These are phyloP conservation scores for Erigeron canadensis DNA, from an alignment of 129 eudicot species.

Conservation along the genomic window DNA sequence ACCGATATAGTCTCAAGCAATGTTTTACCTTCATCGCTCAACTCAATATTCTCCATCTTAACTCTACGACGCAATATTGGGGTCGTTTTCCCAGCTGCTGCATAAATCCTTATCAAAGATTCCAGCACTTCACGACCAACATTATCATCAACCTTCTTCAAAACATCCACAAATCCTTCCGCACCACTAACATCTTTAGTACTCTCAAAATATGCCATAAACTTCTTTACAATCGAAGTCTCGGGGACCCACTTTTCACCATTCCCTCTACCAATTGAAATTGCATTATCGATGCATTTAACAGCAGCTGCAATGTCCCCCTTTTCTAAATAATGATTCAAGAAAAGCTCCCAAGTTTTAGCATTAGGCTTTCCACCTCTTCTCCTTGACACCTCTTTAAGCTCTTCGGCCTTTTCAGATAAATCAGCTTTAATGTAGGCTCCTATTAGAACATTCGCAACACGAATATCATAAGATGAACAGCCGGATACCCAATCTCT, in stretches of 20 bases:
- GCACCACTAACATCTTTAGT: slow-evolving; percentile 72
- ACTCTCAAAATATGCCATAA: slow-evolving; percentile 68
- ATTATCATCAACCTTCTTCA: slow-evolving; percentile 58
- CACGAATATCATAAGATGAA: slow-evolving; percentile 64
- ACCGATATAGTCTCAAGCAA: slow-evolving; percentile 60
- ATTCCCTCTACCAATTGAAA: slow-evolving; percentile 51
- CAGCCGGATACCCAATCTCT: slow-evolving; percentile 75
- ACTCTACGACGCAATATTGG: slow-evolving; percentile 61
- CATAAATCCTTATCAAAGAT: slow-evolving; percentile 69
- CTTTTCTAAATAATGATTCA: slow-evolving; percentile 66
- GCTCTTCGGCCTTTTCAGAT: slow-evolving; percentile 72
- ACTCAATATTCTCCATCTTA: slow-evolving; percentile 89
- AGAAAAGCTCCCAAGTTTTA: slow-evolving; percentile 91
- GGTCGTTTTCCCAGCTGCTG: slow-evolving; percentile 64
- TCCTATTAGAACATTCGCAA: slow-evolving; percentile 73
- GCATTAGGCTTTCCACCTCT: slow-evolving; percentile 83
- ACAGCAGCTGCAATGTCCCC: slow-evolving; percentile 57
- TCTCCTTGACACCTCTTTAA: slow-evolving; percentile 49
- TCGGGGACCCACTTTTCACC: slow-evolving; percentile 73
- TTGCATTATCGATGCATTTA: slow-evolving; percentile 61
- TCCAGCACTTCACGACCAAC: slow-evolving; percentile 60
- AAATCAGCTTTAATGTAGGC: slow-evolving; percentile 57
- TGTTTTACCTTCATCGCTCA: slow-evolving; percentile 68
- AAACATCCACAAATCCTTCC: slow-evolving; percentile 61
- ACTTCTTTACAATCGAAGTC: slow-evolving; percentile 31